Base-by-base conservation (phyloP, 2,329 filamentous ascomycete genomes). In the Furcasterigmium furcatum region DNA sequence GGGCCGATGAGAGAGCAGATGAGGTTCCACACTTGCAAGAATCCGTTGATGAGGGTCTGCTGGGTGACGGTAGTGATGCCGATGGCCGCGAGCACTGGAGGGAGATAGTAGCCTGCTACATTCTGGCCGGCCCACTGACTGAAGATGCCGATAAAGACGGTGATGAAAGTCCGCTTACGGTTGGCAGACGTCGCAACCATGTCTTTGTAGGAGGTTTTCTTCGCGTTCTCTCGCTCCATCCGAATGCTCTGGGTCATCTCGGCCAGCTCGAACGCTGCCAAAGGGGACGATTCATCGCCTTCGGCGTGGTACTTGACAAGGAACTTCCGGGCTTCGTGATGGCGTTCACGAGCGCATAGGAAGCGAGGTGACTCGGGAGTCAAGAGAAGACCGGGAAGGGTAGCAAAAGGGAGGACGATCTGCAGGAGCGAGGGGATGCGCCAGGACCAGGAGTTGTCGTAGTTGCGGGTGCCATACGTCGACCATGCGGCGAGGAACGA, bases 221-320 rank as follows among this genome's bases (percentile, higher is more conserved):
- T 39, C 20, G 41, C 35, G 9, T 29, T 18, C 22, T 46, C 44
- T 13, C 47, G 46, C 52, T 78, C 75, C 18, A 73, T 53, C 21
- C 63, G 58, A 22, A 77, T 63, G 1, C 71, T 74, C 21, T 72
- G 66, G 42, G 66, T 65, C 47, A 79, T 79, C 55, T 80, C 74
- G 7, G 63, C 58, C 44, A 67, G 72, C 47, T 79, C 73, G 44
- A 71, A 68, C 30, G 70, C 65, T 2, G 79, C 74, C 14, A 68
- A 63, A 3, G 64, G 52, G 45, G 73, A 65, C 18, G 64, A 53
- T 9, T 47, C 49, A 46, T 75, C 64, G 12, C 72, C 73, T 25
- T 74, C 70, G 24, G 68, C 73, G 41, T 80, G 77, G 40, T 73
- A 74, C 35, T 73, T 69, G 9, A 41, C 44, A 8, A 82, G 65